A percentile compares a stretch with the other conserved stretches of the same genome.
phyloP scores from a whole-genome alignment of 2,329 filamentous ascomycete species.

The Penicillium janthinellum region DNA sequence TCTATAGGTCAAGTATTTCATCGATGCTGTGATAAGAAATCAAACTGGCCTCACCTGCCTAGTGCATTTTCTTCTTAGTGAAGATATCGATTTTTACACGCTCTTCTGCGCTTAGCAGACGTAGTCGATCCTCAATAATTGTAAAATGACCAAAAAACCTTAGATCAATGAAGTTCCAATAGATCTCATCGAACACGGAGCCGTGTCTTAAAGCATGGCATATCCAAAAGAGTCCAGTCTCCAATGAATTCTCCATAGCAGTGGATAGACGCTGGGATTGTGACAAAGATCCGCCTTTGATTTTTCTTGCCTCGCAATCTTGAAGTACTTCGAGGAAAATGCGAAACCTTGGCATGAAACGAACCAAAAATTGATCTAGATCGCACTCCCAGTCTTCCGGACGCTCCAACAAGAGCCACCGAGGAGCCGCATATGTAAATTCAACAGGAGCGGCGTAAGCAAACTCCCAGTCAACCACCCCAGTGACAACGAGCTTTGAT shows the following conservation, averaged over 20 bases:
- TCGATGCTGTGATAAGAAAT: slow-evolving; percentile 24
- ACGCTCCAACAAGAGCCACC: slow-evolving; percentile 31
- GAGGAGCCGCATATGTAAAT: slow-evolving; percentile 28
- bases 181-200: slow-evolving; percentile 35
- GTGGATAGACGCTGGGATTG: slow-evolving; percentile 26
- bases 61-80: slow-evolving; percentile 28
- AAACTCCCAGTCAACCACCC: slow-evolving; percentile 34
- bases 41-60: slow-evolving; percentile 25
- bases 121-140: slow-evolving; percentile 26
- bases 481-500: slow-evolving; percentile 20
- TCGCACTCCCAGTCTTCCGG: slow-evolving; percentile 33
- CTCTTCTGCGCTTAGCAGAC: slow-evolving; percentile 28
- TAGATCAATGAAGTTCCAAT: slow-evolving; percentile 32
- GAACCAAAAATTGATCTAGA: slow-evolving; percentile 27
- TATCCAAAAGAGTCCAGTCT: slow-evolving; percentile 34
- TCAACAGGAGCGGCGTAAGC: slow-evolving; percentile 28
- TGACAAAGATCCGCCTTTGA: slow-evolving; percentile 18
- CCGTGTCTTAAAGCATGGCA: slow-evolving; percentile 29
- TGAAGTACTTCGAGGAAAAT: slow-evolving; percentile 30
- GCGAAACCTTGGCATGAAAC: slow-evolving; percentile 26
- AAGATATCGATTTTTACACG: slow-evolving; percentile 22
- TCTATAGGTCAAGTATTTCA: slow-evolving; percentile 24
- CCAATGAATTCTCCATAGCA: slow-evolving; percentile 27
- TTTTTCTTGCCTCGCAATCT: slow-evolving; percentile 27
- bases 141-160: slow-evolving; percentile 30